These are phyloP conservation scores for Metschnikowia picachoensis DNA, from an alignment of 805 yeast species.

Conservation along the genomic window DNA sequence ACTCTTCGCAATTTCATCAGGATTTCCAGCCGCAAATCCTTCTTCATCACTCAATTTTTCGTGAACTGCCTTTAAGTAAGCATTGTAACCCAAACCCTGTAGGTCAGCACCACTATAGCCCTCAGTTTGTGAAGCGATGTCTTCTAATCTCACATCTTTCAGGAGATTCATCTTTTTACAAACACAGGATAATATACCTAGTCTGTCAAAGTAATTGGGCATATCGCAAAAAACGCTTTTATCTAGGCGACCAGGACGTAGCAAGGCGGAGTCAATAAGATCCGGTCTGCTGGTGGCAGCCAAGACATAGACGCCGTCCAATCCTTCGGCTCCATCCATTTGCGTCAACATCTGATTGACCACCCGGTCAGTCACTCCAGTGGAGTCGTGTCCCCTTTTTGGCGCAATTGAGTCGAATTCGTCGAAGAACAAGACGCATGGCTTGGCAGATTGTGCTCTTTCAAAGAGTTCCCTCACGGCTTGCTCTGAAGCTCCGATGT, in stretches of 20 bases:
- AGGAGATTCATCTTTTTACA: slow-evolving; percentile 57
- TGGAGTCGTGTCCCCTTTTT: slow-evolving; percentile 94
- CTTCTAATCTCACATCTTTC: slow-evolving; percentile 46
- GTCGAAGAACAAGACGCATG: slow-evolving; percentile 89
- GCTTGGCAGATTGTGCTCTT: slow-evolving; percentile 91
- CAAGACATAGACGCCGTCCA: slow-evolving; percentile 92
- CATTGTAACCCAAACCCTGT: slow-evolving; percentile 89
- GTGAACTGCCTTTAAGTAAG: slow-evolving; percentile 83
- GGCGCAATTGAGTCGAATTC: slow-evolving; percentile 98
- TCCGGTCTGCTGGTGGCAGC: slow-evolving; percentile 98
- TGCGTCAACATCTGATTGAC: slow-evolving; percentile 96
- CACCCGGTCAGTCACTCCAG: slow-evolving; percentile 96
- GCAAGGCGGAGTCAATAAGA: slow-evolving; percentile 86
- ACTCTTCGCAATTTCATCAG: not conserved
- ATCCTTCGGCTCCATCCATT: slow-evolving; percentile 98
- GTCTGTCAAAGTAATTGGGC: slow-evolving; percentile 67
- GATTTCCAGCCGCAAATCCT: slow-evolving; percentile 15
- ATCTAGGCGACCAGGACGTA: slow-evolving; percentile 95
- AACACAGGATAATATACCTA: slow-evolving; percentile 64
- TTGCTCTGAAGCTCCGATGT: slow-evolving; percentile 96
- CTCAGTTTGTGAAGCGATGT: slow-evolving; percentile 54
- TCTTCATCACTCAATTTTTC: slow-evolving; percentile 50
- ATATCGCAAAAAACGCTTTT: slow-evolving; percentile 87
- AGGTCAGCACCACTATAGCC: slow-evolving; percentile 95
- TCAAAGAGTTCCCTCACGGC: slow-evolving; percentile 90